phyloP scores from a whole-genome alignment of 805 yeast species.

The Yarrowia sp. region DNA sequence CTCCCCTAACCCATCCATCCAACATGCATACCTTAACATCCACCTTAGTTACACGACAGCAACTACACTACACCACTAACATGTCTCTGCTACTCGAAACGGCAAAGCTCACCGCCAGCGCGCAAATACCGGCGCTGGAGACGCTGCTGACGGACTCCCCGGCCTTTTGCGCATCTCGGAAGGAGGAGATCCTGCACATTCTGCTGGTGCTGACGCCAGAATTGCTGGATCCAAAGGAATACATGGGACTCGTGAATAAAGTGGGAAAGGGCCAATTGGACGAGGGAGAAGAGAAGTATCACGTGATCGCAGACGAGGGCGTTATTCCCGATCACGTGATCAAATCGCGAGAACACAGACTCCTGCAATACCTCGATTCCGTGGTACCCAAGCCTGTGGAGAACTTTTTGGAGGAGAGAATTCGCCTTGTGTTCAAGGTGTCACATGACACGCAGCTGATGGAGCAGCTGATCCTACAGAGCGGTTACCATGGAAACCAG shows the following conservation, averaged over 20 bases:
- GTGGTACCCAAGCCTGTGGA: slow-evolving; percentile 11
- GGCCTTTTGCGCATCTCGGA: background rate
- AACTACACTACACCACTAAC: background rate
- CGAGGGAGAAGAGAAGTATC: slow-evolving; percentile 6
- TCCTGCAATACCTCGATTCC: slow-evolving; percentile 2
- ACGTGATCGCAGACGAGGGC: background rate
- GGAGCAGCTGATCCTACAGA: slow-evolving; percentile 4
- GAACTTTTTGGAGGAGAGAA: slow-evolving; percentile 30
- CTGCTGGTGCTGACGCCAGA: slow-evolving; percentile 35
- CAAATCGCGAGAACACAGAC: slow-evolving; percentile 10
- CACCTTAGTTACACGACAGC: background rate
- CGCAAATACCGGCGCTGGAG: slow-evolving; percentile 11
- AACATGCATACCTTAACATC: slow-evolving; percentile 3
- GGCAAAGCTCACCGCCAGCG: slow-evolving; percentile 15
- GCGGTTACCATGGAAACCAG: slow-evolving; percentile 1
- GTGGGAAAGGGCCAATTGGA: slow-evolving; percentile 26
- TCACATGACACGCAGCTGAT: slow-evolving; percentile 12
- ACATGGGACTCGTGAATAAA: slow-evolving; percentile 15
- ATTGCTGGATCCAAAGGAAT: slow-evolving; percentile 23
- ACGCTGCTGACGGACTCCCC: slow-evolving; percentile 21
- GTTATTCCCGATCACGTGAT: slow-evolving; percentile 10
- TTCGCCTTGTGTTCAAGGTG: slow-evolving; percentile 19
- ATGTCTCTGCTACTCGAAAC: slow-evolving; percentile 24
- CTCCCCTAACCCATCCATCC: slow-evolving; percentile 1
- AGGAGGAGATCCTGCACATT: slow-evolving; percentile 18